These are phyloP conservation scores for Allantophomopsis lycopodina DNA, from an alignment of 2,329 filamentous ascomycete genomes.

Conservation along the genomic window DNA sequence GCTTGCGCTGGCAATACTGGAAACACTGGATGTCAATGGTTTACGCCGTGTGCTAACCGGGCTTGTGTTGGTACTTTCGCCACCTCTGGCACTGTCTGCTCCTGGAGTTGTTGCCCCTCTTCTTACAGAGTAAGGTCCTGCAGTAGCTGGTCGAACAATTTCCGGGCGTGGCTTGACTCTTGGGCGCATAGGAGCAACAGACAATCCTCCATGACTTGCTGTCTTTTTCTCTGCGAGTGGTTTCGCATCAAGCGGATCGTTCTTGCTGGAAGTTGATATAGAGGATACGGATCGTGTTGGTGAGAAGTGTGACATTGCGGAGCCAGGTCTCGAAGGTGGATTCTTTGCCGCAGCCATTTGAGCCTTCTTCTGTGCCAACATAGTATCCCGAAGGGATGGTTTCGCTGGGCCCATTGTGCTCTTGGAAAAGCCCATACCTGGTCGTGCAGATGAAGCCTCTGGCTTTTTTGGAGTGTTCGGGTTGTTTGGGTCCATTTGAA, in stretches of 20 bases:
- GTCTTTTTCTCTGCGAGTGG: slow-evolving; percentile 5
- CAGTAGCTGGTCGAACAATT: slow-evolving; percentile 45
- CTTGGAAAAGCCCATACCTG: slow-evolving; percentile 47
- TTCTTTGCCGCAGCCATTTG: slow-evolving; percentile 30
- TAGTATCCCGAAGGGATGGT: slow-evolving; percentile 65
- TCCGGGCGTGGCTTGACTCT: slow-evolving; percentile 37
- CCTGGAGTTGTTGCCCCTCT: slow-evolving; percentile 13
- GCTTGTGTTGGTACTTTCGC: slow-evolving; percentile 9
- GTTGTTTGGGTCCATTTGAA: slow-evolving; percentile 77
- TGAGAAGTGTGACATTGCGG: slow-evolving; percentile 49
- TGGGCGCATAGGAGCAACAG: slow-evolving; percentile 49
- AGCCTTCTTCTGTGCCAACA: slow-evolving; percentile 69
- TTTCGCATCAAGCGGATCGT: slow-evolving; percentile 26
- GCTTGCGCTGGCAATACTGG: slow-evolving; percentile 31
- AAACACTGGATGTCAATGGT: slow-evolving; percentile 28
- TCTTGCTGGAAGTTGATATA: slow-evolving; percentile 8
- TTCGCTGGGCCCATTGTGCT: slow-evolving; percentile 43
- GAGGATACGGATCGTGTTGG: slow-evolving; percentile 29
- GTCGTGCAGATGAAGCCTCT: slow-evolving; percentile 31
- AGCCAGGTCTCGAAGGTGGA: slow-evolving; percentile 42
- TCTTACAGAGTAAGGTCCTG: slow-evolving; percentile 50
- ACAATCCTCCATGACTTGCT: slow-evolving; percentile 38
- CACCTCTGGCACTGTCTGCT: neutral
- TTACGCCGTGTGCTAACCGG: slow-evolving; percentile 27
- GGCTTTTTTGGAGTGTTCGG: slow-evolving; percentile 51